Evolutionary conservation across 2,329 filamentous ascomycete species (phyloP), one percentile per base, ranked within the genome.

Genomic region (Harringtonia lauricola): DNA sequence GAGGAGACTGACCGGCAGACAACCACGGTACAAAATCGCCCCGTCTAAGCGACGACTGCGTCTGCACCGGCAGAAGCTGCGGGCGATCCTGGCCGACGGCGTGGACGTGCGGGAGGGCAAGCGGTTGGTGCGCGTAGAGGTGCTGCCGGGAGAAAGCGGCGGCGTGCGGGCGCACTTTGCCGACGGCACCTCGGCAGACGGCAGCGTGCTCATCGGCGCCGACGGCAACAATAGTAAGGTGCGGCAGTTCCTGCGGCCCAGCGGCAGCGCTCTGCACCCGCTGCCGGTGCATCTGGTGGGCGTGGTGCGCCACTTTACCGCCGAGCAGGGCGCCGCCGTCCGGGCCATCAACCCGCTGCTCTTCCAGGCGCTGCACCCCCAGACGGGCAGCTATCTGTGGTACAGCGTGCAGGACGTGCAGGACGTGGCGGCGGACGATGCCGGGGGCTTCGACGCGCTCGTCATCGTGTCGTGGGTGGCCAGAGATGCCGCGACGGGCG

Each of bases 291-390:
- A 59, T 18, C 51, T 68, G 40, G 49, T 65, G n/a, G n/a, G n/a
- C n/a, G n/a, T n/a, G n/a, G n/a, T n/a, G n/a, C n/a, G n/a, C n/a
- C n/a, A n/a, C n/a, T 55, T 70, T 46, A 63, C 58, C 1, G 55
- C 61, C 19, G 55, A 61, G 49, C 51, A 64, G 59, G 56, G 52
- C 60, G 49, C 53, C 58, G 51, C 61, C 8, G 57, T 71, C 8
- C 59, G 64, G n/a, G 60, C 58, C 1, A 64, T 76, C 22, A 72
- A 77, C 46, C 72, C 72, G 0, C 63, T 70, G 34, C 66, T 76
- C 21, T 72, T 77, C 52, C 70, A 75, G 46, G 73, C 69, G 3
- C 62, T 66, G 12, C 68, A 78, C 52, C 71, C 72, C 0, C 57
- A 63, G 4, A 71, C 67, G 1, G 64, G 67, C 39, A 64, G 63